Evolutionary conservation across 306 rosid species (phyloP), one percentile per base, ranked within the genome.

Genomic region (Trichosanthes truncata): DNA sequence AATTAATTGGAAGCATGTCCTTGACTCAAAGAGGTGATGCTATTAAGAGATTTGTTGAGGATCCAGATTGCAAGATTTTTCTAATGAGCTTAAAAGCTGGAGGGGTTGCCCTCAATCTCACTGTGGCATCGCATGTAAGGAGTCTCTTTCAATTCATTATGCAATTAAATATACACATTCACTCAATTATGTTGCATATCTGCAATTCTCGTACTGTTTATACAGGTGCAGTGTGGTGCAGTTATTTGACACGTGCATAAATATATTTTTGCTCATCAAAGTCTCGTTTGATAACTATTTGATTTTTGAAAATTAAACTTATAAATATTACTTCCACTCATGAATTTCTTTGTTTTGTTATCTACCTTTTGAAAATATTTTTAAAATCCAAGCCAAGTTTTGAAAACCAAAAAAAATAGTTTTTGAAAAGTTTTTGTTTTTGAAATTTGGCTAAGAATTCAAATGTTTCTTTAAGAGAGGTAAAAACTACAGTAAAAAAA

Each of bases 41-140:
- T 49, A 92, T 95, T 78, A 89, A 84, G 84, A 91, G 81, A 79
- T 91, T 95, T 68, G 87, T 84, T 14, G 92, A 91, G 5, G 97
- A 92, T 57, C 90, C 97, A 25, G 97, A 90, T 56, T 95, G 97
- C 90, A 90, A 78, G 85, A 89, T 95, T 82, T 95, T 95, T 87
- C 96, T 95, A 62, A 92, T 92, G 97, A 95, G 98, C 85, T 87
- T 95, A 93, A 95, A 95, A 82, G 97, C 97, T 3, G 98, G 98
- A 23, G 98, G 98, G 21, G 89, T 95, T 82, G 98, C 97, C 51
- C 97, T 95, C 78, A 95, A 95, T 90, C 91, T 95, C 83, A 91
- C 97, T 0, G 88, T 91, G 12, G 97, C 98, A 45, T 95, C 98
- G 25, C 91, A 94, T 83, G 98, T 92, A 81, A 88, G 93, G 48